Conservation (phyloP, 192 early-diverging fungal genomes). For the Rhizophagus sp. region DNA sequence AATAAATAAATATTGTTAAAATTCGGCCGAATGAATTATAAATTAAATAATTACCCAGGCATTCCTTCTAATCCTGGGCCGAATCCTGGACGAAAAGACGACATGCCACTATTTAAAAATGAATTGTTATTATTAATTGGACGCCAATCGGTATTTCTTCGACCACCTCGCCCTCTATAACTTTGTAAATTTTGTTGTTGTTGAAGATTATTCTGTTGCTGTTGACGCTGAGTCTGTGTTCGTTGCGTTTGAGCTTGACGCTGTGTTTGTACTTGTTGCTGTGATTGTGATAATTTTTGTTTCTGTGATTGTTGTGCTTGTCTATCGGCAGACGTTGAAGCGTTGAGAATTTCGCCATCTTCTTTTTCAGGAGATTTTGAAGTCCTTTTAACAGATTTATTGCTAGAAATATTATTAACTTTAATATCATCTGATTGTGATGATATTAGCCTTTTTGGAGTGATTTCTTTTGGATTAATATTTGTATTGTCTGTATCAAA, state of each 20-base stretch:
- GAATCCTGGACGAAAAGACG: conserved; percentile 9
- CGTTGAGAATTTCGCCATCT: background rate
- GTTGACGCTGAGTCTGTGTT: background rate
- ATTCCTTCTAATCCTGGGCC: conserved; percentile 14
- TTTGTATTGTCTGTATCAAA: conserved; percentile 5
- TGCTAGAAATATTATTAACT: background rate
- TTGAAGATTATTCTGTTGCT: conserved; percentile 3
- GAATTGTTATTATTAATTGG: background rate
- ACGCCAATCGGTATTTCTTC: conserved; percentile 11
- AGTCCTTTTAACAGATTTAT: conserved; percentile 1
- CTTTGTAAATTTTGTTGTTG: conserved; percentile 1
- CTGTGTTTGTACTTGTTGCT: background rate
- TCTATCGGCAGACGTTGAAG: background rate
- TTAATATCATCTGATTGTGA: background rate
- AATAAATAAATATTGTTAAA: background rate
- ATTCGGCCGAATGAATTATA: background rate
- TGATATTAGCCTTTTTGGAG: background rate
- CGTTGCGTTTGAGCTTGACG: background rate
- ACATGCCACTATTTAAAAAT: conserved; percentile 13
- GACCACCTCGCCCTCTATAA: conserved; percentile 1
- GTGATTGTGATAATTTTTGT: background rate
- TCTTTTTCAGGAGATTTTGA: conserved; percentile 17
- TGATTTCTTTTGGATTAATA: background rate
- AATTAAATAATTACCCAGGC: conserved; percentile 1
- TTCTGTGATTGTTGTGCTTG: conserved; percentile 7